phyloP scores from a whole-genome alignment of 2,329 filamentous ascomycete genomes.

The Trichoderma sp. region DNA sequence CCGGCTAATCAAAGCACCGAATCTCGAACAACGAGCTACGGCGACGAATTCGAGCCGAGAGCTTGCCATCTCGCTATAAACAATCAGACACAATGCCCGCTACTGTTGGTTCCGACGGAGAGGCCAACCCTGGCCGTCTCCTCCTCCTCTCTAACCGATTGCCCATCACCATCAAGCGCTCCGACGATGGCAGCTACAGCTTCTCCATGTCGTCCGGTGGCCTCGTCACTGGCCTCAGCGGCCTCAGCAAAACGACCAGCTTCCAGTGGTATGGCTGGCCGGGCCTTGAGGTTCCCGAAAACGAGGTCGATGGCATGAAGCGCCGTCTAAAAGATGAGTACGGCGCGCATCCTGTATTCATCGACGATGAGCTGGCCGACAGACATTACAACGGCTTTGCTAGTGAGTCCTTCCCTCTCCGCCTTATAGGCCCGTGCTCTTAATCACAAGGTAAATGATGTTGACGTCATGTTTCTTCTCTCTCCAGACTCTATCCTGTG shows the following conservation, averaged over 20 bases:
- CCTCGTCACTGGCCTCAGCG: constrained; percentile 89
- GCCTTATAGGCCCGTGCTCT: neutral
- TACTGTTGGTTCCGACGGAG: constrained; percentile 38
- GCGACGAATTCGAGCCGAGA: neutral
- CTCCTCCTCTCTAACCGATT: constrained; percentile 92
- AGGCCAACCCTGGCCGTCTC: constrained; percentile 54
- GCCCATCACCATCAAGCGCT: constrained; percentile 94
- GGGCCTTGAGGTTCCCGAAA: constrained; percentile 84
- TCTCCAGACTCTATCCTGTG: constrained; percentile 86
- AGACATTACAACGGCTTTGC: constrained; percentile 98
- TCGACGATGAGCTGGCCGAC: constrained; percentile 91
- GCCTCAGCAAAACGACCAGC: constrained; percentile 85
- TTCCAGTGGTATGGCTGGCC: constrained; percentile 99
- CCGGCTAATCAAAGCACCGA: neutral
- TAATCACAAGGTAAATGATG: neutral
- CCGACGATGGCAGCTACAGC: constrained; percentile 85
- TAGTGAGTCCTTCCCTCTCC: constrained; percentile 53
- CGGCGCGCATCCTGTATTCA: constrained; percentile 86
- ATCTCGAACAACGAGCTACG: neutral
- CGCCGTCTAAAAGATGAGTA: constrained; percentile 83
- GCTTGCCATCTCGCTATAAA: neutral
- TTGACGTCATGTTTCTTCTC: neutral
- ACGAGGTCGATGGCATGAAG: constrained; percentile 73
- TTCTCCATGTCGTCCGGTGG: constrained; percentile 98
- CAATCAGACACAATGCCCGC: constrained; percentile 36